Base-by-base conservation (phyloP, 345 rosid species). In the Punica granatum region DNA sequence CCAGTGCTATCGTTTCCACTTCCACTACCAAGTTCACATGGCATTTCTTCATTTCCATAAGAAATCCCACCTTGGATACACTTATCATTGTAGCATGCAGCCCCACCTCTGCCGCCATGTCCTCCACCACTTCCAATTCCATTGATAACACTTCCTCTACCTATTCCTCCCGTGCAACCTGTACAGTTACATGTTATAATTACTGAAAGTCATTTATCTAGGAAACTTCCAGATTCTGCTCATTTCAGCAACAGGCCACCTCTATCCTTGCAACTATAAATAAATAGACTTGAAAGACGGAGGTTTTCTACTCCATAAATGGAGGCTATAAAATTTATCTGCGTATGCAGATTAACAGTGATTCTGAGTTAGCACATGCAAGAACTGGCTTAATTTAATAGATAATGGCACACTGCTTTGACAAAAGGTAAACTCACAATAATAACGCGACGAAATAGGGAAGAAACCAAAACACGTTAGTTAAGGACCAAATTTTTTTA, bases 21-120 rank as follows among this genome's bases (percentile, higher is more conserved):
- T 82, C 99, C 99, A 82, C 99, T 95, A 73, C 99, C 99, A 82
- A 86, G 98, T 80, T 92, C 98, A 76, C 99, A 95, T 58, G 99
- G 99, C 76, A 92, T 79, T 72, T 85, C 80, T 60, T 79, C 81
- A 81, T 84, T 79, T 71, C 99, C 99, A 82, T 95, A 95, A 18
- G 94, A 80, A 69, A 77, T 74, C 63, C 98, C 99, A 73, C 99
- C 99, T 18, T 74, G 86, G 63, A 84, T 69, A 41, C 85, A 90
- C 64, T 67, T 80, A 76, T 39, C 75, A 67, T 84, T 87, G 72
- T 81, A 83, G 81, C 93, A 95, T 71, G 81, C 97, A 69, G 53
- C 62, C 39, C 99, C 99, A 31, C 99, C 99, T 76, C 71, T 82
- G 71, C 98, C 99, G 76, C 99, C 98, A 87, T 95, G 98, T 71